Percentiles rank a stretch among this genome's conserved stretches.
phyloP scores from a whole-genome alignment of 805 yeast species.

The Blastobotrys terrestris region DNA sequence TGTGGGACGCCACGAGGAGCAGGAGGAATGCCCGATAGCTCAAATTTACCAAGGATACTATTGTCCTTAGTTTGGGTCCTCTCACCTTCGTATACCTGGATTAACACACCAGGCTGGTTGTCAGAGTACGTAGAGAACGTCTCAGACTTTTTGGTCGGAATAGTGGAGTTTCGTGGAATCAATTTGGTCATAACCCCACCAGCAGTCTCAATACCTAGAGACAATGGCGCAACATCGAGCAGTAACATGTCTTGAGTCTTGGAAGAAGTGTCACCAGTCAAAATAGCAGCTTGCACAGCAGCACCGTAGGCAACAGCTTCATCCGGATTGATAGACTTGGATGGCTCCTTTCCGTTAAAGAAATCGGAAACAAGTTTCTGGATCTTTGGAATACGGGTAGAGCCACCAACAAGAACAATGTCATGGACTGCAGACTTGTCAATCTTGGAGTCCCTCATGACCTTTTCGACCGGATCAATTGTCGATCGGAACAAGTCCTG shows the following conservation, averaged over 20 bases:
- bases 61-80: slow-evolving; percentile 93
- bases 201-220: slow-evolving; percentile 97
- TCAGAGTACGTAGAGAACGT: slow-evolving; percentile 95
- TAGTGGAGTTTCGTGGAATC: slow-evolving; percentile 97
- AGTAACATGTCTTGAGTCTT: slow-evolving; percentile 93
- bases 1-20: slow-evolving; percentile 99
- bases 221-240: slow-evolving; percentile 95
- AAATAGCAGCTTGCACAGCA: slow-evolving; percentile 95
- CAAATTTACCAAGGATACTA: slow-evolving; percentile 95
- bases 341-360: slow-evolving; percentile 97
- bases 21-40: slow-evolving; percentile 93
- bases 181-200: slow-evolving; percentile 99
- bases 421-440: slow-evolving; percentile 88
- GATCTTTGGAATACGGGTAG: slow-evolving; percentile 96
- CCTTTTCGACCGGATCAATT: slow-evolving; percentile 92
- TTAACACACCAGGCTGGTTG: slow-evolving; percentile 97
- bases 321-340: slow-evolving; percentile 95
- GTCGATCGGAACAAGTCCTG: slow-evolving; percentile 91
- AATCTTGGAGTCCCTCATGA: slow-evolving; percentile 80
- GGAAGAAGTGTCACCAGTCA: slow-evolving; percentile 92
- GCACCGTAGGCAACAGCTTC: slow-evolving; percentile 99
- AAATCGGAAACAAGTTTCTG: slow-evolving; percentile 93
- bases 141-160: slow-evolving; percentile 97
- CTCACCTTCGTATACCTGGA: slow-evolving; percentile 98
- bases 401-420: slow-evolving; percentile 95